Base-by-base conservation (phyloP, 1,284 basidiomycete species). In the Tilletia walkeri region DNA sequence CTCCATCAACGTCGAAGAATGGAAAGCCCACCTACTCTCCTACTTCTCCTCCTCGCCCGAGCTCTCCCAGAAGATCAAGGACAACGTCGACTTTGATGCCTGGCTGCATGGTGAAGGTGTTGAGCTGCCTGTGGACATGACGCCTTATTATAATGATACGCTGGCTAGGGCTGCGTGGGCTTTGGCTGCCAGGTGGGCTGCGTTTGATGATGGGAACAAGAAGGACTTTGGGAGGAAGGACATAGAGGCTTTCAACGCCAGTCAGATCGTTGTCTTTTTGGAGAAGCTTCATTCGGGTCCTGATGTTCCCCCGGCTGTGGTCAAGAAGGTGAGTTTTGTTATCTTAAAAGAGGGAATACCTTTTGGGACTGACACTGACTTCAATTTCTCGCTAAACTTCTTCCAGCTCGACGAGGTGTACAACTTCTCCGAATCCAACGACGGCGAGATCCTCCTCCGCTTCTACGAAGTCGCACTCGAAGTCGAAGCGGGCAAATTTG, bases 61-160 rank as follows among this genome's bases (percentile, higher is more conserved):
- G 73, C 87, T 79, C 12, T 78, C 72, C 2, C 72, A 66, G 14
- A 74, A 88, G 41, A 87, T 98, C 48, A 65, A 78, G 45, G 87
- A 91, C 75, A 87, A 85, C 67, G 87, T 96, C 53, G 89, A 94
- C 80, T 78, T 73, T 72, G 70, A 93, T 88, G 90, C 88, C 54
- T 97, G 94, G 94, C 86, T 96, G 59, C 88, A 91, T 78, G 94
- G 94, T 53, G 90, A 91, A 82, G 93, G 94, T 50, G 63, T 70
- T 30, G 86, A 89, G 72, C 88, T 96, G 18, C 93, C 93, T 0
- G 92, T 90, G 0, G 86, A 91, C 79, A 88, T 94, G 85, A 86
- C 90, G 76, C 47, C 47, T 12, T 50, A 67, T 24, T 97, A 95
- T 78, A 94, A 97, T 80, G 88, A 88, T 41, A 88, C 90, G 0